Evolutionary conservation across 2,329 filamentous ascomycete species (phyloP).

Genomic region (Talaromyces sp.): DNA sequence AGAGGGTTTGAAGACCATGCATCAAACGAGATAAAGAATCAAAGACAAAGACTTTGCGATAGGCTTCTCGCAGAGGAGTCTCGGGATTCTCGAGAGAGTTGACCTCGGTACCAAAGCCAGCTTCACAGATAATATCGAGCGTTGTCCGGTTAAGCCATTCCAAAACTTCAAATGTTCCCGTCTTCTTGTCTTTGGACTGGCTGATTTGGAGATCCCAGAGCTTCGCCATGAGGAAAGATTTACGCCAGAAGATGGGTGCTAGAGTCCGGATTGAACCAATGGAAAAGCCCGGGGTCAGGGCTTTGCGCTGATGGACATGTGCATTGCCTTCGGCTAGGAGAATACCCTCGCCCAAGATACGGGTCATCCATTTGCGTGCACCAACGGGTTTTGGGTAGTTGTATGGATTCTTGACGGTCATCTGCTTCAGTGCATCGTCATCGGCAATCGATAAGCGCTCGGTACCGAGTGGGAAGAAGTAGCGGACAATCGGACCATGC

Average conservation of each 20-base stretch:
- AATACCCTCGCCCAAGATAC: slow-evolving; percentile 43
- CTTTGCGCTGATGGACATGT: slow-evolving; percentile 41
- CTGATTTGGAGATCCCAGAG: slow-evolving; percentile 37
- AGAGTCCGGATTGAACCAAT: slow-evolving; percentile 36
- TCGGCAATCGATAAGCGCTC: slow-evolving; percentile 43
- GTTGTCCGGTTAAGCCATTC: slow-evolving; percentile 44
- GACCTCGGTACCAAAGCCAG: slow-evolving; percentile 40
- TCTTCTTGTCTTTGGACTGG: slow-evolving; percentile 22
- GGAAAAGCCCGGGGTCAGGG: slow-evolving; percentile 36
- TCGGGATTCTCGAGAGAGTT: slow-evolving; percentile 36
- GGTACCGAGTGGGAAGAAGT: slow-evolving; percentile 45
- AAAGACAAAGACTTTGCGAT: slow-evolving; percentile 42
- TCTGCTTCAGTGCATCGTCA: slow-evolving; percentile 42
- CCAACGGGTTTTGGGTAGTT: slow-evolving; percentile 37
- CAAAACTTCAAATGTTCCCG: slow-evolving; percentile 33
- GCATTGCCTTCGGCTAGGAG: slow-evolving; percentile 41
- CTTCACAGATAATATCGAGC: slow-evolving; percentile 42
- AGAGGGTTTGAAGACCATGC: slow-evolving; percentile 42
- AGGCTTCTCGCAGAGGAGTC: slow-evolving; percentile 37
- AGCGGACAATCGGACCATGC: slow-evolving; percentile 42
- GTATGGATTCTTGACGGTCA: slow-evolving; percentile 42
- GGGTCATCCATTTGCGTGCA: slow-evolving; percentile 40
- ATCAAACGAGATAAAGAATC: slow-evolving; percentile 33
- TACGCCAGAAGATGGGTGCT: slow-evolving; percentile 39
- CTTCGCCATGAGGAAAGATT: slow-evolving; percentile 40